Conservation (phyloP, 1,139 yeast species). For the Tardiomyces digboiensis region DNA sequence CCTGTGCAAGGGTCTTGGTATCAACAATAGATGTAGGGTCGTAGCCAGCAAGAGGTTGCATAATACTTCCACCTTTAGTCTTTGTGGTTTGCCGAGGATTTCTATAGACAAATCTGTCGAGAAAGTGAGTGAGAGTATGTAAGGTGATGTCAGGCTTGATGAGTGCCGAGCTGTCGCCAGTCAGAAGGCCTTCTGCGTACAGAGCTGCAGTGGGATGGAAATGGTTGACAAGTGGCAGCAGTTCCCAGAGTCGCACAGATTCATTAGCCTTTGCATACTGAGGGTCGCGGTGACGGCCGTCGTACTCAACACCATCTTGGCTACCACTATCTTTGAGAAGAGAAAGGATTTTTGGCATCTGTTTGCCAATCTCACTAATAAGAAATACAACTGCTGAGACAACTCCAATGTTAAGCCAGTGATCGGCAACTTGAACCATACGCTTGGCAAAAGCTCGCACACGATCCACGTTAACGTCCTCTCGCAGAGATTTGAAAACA, state of each 20-base stretch:
- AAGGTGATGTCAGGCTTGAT: conserved; percentile 82
- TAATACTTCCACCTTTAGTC: conserved; percentile 75
- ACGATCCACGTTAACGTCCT: conserved; percentile 55
- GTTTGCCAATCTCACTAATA: conserved; percentile 28
- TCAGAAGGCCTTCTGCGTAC: conserved; percentile 51
- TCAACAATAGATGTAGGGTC: conserved; percentile 67
- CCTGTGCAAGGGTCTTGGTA: conserved; percentile 26
- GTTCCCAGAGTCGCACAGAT: conserved; percentile 80
- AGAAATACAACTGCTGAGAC: conserved; percentile 83
- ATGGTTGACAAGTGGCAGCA: conserved; percentile 61
- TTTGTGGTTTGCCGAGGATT: conserved; percentile 76
- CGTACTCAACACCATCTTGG: conserved; percentile 42
- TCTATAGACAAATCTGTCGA: conserved; percentile 92
- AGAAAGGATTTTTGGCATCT: background rate
- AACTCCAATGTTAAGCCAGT: conserved; percentile 86
- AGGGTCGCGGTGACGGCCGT: conserved; percentile 89
- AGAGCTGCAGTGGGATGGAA: conserved; percentile 88
- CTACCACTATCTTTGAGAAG: conserved; percentile 17
- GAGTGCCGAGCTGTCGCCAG: conserved; percentile 37
- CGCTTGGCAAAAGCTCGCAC: conserved; percentile 89
- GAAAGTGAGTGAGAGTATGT: conserved; percentile 79
- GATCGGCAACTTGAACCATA: conserved; percentile 71
- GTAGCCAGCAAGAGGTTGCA: conserved; percentile 96
- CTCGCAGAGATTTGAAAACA: conserved; percentile 72
- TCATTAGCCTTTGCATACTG: conserved; percentile 69